These are phyloP conservation scores for Hymenoscyphus salicellus DNA, from an alignment of 2,329 filamentous ascomycete genomes.

Conservation along the genomic window DNA sequence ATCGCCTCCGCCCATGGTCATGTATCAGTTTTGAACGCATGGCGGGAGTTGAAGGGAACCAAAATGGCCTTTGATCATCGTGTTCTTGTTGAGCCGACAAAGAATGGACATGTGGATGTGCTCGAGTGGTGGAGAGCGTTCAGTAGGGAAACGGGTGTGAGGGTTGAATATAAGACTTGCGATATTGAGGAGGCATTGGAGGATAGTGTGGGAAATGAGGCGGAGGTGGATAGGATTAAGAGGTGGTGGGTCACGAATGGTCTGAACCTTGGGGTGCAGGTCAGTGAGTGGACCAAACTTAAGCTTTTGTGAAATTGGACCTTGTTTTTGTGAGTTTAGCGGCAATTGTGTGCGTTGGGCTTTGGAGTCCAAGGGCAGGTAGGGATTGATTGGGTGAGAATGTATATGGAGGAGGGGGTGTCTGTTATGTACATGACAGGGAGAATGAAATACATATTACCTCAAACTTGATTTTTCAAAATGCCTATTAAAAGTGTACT, in stretches of 20 bases:
- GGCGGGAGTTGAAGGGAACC: constrained; percentile 71
- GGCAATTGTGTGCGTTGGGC: no score
- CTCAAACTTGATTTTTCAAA: no score
- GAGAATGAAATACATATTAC: no score
- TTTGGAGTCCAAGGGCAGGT: no score
- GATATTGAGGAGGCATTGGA: constrained; percentile 94
- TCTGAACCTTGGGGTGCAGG: constrained; percentile 64
- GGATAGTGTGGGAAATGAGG: constrained; percentile 63
- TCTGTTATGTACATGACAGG: no score
- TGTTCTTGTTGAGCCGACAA: constrained; percentile 81
- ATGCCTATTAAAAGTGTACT: no score
- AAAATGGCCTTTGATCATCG: constrained; percentile 78
- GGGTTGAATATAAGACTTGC: constrained; percentile 90
- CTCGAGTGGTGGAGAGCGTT: constrained; percentile 85
- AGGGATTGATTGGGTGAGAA: no score
- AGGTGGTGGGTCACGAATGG: constrained; percentile 83
- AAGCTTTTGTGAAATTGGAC: constrained; percentile 40
- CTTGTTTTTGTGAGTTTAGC: neutral
- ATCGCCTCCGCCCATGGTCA: constrained; percentile 83
- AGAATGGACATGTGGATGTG: constrained; percentile 78
- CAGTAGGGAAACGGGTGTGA: constrained; percentile 53
- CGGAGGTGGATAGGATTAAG: constrained; percentile 68
- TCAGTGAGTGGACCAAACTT: constrained; percentile 70
- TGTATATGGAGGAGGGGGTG: no score
- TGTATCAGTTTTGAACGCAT: constrained; percentile 77